Evolutionary conservation across 129 eudicot species (phyloP).

Genomic region (Apium graveolens): DNA sequence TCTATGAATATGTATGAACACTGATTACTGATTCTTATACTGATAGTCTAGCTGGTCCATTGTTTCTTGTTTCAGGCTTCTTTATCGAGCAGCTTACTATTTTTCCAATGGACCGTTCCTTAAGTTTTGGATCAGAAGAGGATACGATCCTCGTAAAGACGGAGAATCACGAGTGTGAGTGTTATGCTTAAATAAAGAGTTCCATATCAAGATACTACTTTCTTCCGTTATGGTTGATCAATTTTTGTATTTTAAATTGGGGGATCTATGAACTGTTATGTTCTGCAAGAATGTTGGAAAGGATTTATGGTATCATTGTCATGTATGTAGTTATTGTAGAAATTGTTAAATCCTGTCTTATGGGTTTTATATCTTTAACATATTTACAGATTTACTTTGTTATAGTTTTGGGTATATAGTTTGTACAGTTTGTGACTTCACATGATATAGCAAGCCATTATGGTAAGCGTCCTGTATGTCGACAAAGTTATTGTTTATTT

Average conservation of each 20-base stretch:
- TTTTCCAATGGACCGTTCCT: slow-evolving; percentile 83
- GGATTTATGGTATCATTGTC: neutral
- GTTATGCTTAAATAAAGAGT: neutral
- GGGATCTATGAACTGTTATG: neutral
- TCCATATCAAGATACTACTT: neutral
- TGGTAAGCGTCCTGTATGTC: neutral
- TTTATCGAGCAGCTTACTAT: slow-evolving; percentile 68
- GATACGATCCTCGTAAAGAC: slow-evolving; percentile 96
- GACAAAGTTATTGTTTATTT: neutral
- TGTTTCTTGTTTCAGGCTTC: slow-evolving; percentile 49
- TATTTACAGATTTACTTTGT: neutral
- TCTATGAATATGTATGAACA: slow-evolving; percentile 8
- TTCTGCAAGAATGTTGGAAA: neutral
- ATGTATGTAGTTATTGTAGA: neutral
- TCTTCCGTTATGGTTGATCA: neutral
- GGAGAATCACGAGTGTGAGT: slow-evolving; percentile 91
- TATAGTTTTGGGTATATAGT: neutral
- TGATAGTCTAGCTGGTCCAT: slow-evolving; percentile 5
- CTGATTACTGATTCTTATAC: neutral
- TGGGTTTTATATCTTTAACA: neutral
- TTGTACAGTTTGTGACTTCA: neutral
- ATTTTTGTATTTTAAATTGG: neutral
- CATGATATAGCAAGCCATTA: neutral
- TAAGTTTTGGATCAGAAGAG: slow-evolving; percentile 86
- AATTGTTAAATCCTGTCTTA: neutral